phyloP scores from a whole-genome alignment of 768 basidiomycete genomes.

The Termitomyces bulborhizus region DNA sequence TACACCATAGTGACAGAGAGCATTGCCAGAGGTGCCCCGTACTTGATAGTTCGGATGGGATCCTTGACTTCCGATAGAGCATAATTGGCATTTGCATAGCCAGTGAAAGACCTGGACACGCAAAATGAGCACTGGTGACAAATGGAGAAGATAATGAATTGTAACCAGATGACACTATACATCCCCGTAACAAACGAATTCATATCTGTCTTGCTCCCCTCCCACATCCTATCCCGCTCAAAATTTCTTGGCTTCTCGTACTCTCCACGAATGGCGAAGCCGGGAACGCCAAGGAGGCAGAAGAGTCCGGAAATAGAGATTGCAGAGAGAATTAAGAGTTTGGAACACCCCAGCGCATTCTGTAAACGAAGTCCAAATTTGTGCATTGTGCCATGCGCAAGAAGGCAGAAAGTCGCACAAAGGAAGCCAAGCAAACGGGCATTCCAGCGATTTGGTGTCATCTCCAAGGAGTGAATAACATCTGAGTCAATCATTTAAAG shows the following conservation, averaged over 20 bases:
- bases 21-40: constrained; percentile 65
- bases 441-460: constrained; percentile 36
- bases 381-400: constrained; percentile 49
- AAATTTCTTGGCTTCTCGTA: constrained; percentile 54
- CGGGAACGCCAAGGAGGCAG: constrained; percentile 40
- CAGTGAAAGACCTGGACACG: constrained; percentile 56
- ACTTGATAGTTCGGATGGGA: constrained; percentile 65
- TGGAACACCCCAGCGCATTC: constrained; percentile 56
- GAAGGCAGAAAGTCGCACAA: constrained; percentile 49
- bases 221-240: constrained; percentile 56
- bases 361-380: constrained; percentile 57
- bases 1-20: constrained; percentile 53
- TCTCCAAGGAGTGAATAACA: constrained; percentile 45
- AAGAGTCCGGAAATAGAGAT: constrained; percentile 51
- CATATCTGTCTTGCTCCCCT: constrained; percentile 45
- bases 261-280: constrained; percentile 42
- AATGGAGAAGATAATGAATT: constrained; percentile 1
- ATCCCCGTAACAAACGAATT: constrained; percentile 62
- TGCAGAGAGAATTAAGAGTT: constrained; percentile 46
- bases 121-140: not conserved
- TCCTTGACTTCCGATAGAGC: constrained; percentile 65
- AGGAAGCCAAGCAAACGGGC: constrained; percentile 48
- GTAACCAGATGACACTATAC: constrained; percentile 66
- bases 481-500: constrained; percentile 30
- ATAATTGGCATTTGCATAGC: constrained; percentile 73